A percentile compares a stretch with the other conserved stretches of the same genome.
phyloP scores from a whole-genome alignment of 768 basidiomycete genomes.

The Coprinellus micaceus region DNA sequence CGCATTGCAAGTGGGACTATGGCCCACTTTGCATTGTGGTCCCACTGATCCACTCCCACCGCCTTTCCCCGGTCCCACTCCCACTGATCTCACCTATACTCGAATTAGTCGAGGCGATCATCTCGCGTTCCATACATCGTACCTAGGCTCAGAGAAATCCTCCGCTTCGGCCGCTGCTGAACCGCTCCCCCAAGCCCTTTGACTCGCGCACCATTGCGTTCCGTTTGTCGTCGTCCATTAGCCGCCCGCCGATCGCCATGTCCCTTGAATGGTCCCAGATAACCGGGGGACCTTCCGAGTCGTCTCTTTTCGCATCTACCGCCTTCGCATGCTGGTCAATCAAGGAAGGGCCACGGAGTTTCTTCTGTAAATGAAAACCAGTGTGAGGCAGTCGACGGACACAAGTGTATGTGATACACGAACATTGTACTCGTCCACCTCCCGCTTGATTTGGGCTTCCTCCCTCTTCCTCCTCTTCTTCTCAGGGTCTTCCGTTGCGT shows the following conservation, averaged over 20 bases:
- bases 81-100: too few species aligned
- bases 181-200: constrained; percentile 75
- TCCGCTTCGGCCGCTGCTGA: constrained; percentile 69
- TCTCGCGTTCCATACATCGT: too few species aligned
- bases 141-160: constrained; percentile 51
- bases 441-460: constrained; percentile 59
- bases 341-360: constrained; percentile 50
- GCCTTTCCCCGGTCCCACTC: too few species aligned
- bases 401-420: constrained; percentile 19
- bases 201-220: constrained; percentile 78
- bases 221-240: constrained; percentile 87
- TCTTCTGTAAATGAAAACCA: constrained; percentile 29
- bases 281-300: constrained; percentile 51
- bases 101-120: too few species aligned
- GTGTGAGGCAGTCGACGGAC: neutral
- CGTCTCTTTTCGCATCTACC: constrained; percentile 29
- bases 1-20: too few species aligned
- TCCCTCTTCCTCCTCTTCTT: constrained; percentile 62
- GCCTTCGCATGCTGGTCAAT: constrained; percentile 47
- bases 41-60: too few species aligned
- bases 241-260: constrained; percentile 81
- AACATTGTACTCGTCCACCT: constrained; percentile 80
- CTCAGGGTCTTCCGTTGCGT: constrained; percentile 37
- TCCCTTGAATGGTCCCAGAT: constrained; percentile 94
- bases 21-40: too few species aligned